These are phyloP conservation scores for Auricularia auricula-judae DNA, from an alignment of 768 basidiomycete genomes.

Conservation along the genomic window DNA sequence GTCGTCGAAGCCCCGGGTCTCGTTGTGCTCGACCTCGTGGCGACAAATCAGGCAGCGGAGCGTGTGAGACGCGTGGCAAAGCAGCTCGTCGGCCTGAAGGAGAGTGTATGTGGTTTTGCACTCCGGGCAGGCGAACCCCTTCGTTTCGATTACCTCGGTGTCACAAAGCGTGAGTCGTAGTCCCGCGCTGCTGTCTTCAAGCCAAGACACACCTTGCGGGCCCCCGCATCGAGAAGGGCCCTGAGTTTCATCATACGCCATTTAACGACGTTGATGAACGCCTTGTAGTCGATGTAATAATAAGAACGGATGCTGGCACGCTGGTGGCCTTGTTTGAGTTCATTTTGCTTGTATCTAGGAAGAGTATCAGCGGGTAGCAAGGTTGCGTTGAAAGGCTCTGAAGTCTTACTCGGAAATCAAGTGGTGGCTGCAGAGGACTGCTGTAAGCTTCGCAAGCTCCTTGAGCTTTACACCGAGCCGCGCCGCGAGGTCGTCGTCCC, in stretches of 20 bases:
- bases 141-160: constrained; percentile 81
- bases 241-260: constrained; percentile 94
- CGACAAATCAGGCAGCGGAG: constrained; percentile 81
- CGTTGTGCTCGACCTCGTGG: constrained; percentile 79
- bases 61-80: constrained; percentile 53
- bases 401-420: neutral
- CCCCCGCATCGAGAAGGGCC: constrained; percentile 73
- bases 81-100: constrained; percentile 73
- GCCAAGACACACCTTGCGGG: constrained; percentile 61
- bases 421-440: constrained; percentile 61
- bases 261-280: constrained; percentile 95
- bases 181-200: neutral
- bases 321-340: constrained; percentile 81
- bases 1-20: constrained; percentile 72
- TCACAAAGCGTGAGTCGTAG: too few species aligned
- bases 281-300: constrained; percentile 92
- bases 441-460: constrained; percentile 83
- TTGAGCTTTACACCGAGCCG: constrained; percentile 82
- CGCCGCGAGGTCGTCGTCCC: constrained; percentile 89
- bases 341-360: constrained; percentile 75
- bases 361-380: neutral
- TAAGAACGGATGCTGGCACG: constrained; percentile 83
- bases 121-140: constrained; percentile 92
- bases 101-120: constrained; percentile 78
- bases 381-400: neutral